A percentile compares a stretch with the other conserved stretches of the same genome.
phyloP scores from a whole-genome alignment of 805 yeast species.

The Limtongia smithiae region DNA sequence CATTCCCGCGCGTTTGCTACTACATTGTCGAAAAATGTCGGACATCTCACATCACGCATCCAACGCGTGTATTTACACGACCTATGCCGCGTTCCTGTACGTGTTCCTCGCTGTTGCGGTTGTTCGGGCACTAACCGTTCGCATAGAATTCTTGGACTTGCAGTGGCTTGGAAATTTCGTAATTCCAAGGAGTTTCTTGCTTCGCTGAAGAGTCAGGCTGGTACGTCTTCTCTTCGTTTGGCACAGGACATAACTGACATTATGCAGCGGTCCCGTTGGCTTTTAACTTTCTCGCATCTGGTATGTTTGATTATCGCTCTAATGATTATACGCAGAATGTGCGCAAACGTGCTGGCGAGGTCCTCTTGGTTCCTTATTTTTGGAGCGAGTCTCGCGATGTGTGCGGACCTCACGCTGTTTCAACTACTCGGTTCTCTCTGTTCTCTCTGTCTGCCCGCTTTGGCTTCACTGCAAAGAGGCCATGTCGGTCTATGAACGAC shows the following conservation, averaged over 20 bases:
- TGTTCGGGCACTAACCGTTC: neutral
- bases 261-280: slow-evolving; percentile 59
- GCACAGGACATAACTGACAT: neutral
- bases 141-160: slow-evolving; percentile 46
- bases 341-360: neutral
- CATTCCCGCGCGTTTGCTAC: too few relatives aligned
- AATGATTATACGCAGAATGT: neutral
- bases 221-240: slow-evolving; percentile 33
- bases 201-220: slow-evolving; percentile 76
- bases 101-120: neutral
- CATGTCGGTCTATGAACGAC: too few relatives aligned
- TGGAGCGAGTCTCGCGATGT: too few relatives aligned
- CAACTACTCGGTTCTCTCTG: too few relatives aligned
- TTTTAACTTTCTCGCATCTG: slow-evolving; percentile 85
- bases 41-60: slow-evolving; percentile 49
- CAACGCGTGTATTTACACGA: slow-evolving; percentile 60
- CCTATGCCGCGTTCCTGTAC: slow-evolving; percentile 52
- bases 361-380: neutral
- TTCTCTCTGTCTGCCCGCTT: too few relatives aligned
- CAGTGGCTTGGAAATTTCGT: slow-evolving; percentile 53
- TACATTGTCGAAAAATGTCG: too few relatives aligned
- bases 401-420: too few relatives aligned
- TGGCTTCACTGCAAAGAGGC: too few relatives aligned
- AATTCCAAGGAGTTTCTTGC: slow-evolving; percentile 59
- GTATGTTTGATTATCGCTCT: too few relatives aligned